phyloP scores from a whole-genome alignment of 345 rosid genomes.

The Syzygium grande region DNA sequence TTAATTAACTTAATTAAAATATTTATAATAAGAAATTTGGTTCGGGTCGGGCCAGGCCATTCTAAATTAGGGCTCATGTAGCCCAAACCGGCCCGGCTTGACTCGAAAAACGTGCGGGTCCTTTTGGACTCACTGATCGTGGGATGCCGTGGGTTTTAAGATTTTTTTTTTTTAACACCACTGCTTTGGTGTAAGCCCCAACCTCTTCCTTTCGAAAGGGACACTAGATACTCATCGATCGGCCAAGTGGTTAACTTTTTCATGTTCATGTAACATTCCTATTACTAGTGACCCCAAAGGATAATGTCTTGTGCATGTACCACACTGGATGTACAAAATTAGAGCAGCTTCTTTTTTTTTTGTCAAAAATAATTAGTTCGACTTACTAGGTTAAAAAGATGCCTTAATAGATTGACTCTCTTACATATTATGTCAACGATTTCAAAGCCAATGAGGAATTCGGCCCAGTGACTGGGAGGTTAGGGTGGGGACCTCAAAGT shows the following conservation, averaged over 20 bases:
- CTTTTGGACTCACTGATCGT: not conserved
- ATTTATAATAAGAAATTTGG: not conserved
- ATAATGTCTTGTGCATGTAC: not conserved
- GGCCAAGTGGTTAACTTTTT: not conserved
- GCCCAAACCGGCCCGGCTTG: not conserved
- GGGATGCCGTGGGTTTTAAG: not conserved
- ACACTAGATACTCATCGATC: not conserved
- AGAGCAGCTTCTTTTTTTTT: no score
- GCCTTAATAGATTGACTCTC: not conserved
- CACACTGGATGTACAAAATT: not conserved
- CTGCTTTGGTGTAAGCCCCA: not conserved
- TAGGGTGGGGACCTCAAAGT: not conserved
- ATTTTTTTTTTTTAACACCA: not conserved
- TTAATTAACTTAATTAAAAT: not conserved
- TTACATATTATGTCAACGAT: not conserved
- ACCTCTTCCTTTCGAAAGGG: not conserved
- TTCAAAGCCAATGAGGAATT: not conserved
- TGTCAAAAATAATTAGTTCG: not conserved
- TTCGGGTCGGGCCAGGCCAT: not conserved
- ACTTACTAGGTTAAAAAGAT: not conserved
- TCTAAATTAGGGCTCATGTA: not conserved
- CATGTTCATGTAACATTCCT: not conserved
- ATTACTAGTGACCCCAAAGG: not conserved
- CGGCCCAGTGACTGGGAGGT: not conserved
- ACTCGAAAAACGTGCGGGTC: not conserved